phyloP scores from a whole-genome alignment of 345 rosid species.

The Diplotaxis tenuifolia region DNA sequence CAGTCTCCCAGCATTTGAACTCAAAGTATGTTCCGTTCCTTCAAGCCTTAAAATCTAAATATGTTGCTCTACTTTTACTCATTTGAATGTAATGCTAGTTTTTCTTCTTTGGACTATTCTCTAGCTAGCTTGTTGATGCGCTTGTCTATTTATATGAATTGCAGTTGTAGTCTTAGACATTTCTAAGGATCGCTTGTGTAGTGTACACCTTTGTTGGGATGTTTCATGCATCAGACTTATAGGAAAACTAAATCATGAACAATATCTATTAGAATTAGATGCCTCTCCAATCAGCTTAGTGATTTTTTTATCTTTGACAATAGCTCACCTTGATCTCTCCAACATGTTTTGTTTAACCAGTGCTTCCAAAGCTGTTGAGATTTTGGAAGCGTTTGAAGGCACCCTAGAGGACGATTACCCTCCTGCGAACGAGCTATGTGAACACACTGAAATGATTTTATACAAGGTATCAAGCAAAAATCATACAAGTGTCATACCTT shows the following conservation, averaged over 20 bases:
- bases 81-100: not conserved
- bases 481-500: constrained; percentile 3
- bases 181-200: not conserved
- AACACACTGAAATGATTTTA: constrained; percentile 96
- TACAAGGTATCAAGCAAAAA: constrained; percentile 67
- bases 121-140: not conserved
- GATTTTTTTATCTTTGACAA: not conserved
- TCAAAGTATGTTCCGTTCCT: constrained; percentile 55
- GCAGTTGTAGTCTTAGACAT: not conserved
- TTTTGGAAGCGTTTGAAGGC: constrained; percentile 98
- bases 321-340: not conserved
- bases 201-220: not conserved
- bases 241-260: constrained; percentile 6
- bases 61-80: not conserved
- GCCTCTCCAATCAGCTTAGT: not conserved
- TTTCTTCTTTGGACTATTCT: not conserved
- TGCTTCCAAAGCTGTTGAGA: constrained; percentile 93
- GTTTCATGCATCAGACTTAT: not conserved
- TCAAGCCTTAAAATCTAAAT: constrained; percentile 14
- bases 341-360: constrained; percentile 34
- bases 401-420: constrained; percentile 98
- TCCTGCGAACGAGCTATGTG: constrained; percentile 91
- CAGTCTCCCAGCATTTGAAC: constrained; percentile 93
- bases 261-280: not conserved
- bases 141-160: not conserved